These are phyloP conservation scores for Penicillium paradoxum DNA, from an alignment of 495 filamentous ascomycete species.

Conservation along the genomic window DNA sequence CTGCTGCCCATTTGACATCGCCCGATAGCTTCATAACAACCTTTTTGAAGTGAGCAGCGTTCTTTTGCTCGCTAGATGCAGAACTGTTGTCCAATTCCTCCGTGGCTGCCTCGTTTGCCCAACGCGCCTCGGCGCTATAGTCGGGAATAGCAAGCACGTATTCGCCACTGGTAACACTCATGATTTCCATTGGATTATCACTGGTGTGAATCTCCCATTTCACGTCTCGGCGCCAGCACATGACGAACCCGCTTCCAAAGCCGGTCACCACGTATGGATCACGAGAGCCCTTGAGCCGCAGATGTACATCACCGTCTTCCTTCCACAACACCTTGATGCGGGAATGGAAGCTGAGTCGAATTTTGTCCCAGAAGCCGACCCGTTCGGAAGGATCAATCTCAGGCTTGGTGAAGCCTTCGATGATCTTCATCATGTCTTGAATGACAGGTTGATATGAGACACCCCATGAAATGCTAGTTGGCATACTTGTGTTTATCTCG, in stretches of 20 bases:
- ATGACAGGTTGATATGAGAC: slow-evolving; percentile 97
- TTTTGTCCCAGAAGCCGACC: slow-evolving; percentile 99
- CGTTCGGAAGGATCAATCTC: slow-evolving; percentile 90
- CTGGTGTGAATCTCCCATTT: slow-evolving; percentile 75
- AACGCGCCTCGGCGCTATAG: slow-evolving; percentile 80
- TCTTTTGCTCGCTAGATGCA: slow-evolving; percentile 61
- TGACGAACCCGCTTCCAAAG: slow-evolving; percentile 87
- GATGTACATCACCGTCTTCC: slow-evolving; percentile 91
- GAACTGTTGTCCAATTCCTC: slow-evolving; percentile 59
- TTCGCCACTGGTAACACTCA: slow-evolving; percentile 91
- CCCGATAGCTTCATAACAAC: slow-evolving; percentile 98
- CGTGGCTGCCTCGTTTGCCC: slow-evolving; percentile 50
- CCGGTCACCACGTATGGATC: slow-evolving; percentile 94
- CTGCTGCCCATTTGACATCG: slow-evolving; percentile 84
- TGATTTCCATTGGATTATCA: slow-evolving; percentile 84
- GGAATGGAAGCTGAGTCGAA: slow-evolving; percentile 92
- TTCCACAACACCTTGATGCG: slow-evolving; percentile 83
- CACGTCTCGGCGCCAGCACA: slow-evolving; percentile 96
- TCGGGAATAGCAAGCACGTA: slow-evolving; percentile 92
- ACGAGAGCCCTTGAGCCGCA: slow-evolving; percentile 84
- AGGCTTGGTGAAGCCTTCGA: slow-evolving; percentile 94
- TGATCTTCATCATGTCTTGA: slow-evolving; percentile 99
- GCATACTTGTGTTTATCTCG: slow-evolving; percentile 85
- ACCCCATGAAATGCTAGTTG: slow-evolving; percentile 94
- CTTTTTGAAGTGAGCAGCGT: slow-evolving; percentile 84